Conservation (phyloP, 176 grass and related monocot genomes). For the Triticum dicoccoides region DNA sequence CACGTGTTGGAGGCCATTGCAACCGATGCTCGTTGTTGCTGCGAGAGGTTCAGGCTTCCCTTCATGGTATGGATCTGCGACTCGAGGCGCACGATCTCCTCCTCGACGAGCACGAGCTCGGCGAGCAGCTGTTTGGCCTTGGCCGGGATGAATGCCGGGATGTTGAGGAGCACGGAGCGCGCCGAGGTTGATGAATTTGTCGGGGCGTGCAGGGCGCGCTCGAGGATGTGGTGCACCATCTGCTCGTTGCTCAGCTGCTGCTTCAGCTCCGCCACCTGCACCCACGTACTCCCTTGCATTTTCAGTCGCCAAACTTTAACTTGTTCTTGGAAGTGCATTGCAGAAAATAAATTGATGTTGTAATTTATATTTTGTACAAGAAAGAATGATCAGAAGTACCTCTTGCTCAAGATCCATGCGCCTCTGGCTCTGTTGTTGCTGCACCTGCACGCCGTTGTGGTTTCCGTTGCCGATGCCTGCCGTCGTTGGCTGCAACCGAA, state of each 20-base stretch:
- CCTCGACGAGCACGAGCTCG: conserved; percentile 86
- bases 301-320: background rate
- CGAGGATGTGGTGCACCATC: conserved; percentile 62
- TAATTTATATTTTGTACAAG: background rate
- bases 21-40: background rate
- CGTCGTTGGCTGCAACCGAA: conserved; percentile 10
- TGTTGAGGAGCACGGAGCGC: background rate
- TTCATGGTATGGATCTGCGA: conserved; percentile 54
- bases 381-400: background rate
- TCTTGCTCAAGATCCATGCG: conserved; percentile 54
- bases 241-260: conserved; percentile 44
- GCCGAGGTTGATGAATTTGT: background rate
- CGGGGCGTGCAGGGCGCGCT: conserved; percentile 38
- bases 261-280: conserved; percentile 49
- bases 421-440: background rate
- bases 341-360: background rate
- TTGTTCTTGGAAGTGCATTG: background rate
- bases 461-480: background rate
- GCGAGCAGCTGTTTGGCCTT: conserved; percentile 81
- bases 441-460: background rate
- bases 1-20: background rate
- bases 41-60: conserved; percentile 31
- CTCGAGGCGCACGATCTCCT: conserved; percentile 81
- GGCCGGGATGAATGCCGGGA: conserved; percentile 54
- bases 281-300: background rate